Evolutionary conservation across 2,329 filamentous ascomycete species (phyloP), one percentile per base, ranked within the genome.

Genomic region (Pyrenochaeta sp.): DNA sequence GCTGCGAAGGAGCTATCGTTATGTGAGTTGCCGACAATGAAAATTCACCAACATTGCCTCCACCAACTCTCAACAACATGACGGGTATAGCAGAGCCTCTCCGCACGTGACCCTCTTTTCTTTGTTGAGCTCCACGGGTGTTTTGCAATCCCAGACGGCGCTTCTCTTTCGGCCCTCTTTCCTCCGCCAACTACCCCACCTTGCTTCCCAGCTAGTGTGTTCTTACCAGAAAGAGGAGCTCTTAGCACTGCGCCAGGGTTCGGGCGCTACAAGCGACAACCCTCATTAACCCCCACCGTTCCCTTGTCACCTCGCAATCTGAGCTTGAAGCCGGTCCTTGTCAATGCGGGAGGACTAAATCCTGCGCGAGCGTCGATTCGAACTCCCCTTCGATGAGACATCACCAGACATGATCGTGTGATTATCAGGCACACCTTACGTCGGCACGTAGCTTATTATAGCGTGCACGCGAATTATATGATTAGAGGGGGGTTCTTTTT

Each of bases 21-120:
- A 46, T 53, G 49, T 50, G 33, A 40, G 37, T 50, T 54, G 54
- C 54, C 54, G 54, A 53, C 47, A 30, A 44, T 5, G 20, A 14
- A 27, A 27, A 4, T 23, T 23, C 4, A 10, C 17, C 21, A 21
- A 20, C 18, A 23, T 4, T 3, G 11, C 18, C 17, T 12, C 21
- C 21, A 18, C 4, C 21, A 18, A n/a, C 20, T 9, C 11, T 39
- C 17, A 14, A 23, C 18, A 15, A 11, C 15, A 5, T 37, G 7
- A 7, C 21, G 7, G 2, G 7, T 15, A 10, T n/a, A 36, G 11
- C 18, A 23, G 36, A 39, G 36, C 36, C 36, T 39, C 36, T n/a
- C 18, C 9, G 11, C 36, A 39, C 36, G 36, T 39, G 36, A 39
- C 18, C 11, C 21, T 7, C 21, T 7, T 37, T 11, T 39, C n/a